Evolutionary conservation across 2,329 filamentous ascomycete species (phyloP).

Genomic region (Colletotrichum magnum): DNA sequence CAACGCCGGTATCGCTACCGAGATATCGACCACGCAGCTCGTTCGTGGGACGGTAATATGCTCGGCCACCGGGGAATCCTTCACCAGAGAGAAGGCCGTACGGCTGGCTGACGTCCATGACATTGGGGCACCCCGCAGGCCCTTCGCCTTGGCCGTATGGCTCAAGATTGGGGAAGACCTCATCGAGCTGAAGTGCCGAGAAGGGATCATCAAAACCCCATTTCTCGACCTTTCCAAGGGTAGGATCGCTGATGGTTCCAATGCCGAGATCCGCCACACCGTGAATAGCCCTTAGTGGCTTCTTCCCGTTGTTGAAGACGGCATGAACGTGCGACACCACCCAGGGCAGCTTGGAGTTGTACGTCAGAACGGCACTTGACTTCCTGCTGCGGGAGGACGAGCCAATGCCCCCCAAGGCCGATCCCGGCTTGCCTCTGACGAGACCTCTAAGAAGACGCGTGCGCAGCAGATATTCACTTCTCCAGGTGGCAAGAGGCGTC

Average conservation of each 20-base stretch:
- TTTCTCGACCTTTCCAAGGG: conserved; percentile 79
- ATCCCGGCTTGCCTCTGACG: conserved; percentile 82
- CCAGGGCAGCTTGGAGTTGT: conserved; percentile 86
- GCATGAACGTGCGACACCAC: conserved; percentile 86
- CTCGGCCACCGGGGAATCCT: conserved; percentile 85
- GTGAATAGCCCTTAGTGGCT: conserved; percentile 84
- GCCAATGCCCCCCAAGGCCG: conserved; percentile 65
- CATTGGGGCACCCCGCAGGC: conserved; percentile 83
- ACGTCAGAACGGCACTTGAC: conserved; percentile 82
- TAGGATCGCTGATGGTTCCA: conserved; percentile 87
- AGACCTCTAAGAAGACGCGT: conserved; percentile 88
- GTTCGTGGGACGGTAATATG: conserved; percentile 81
- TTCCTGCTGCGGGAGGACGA: conserved; percentile 70
- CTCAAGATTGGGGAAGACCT: conserved; percentile 79
- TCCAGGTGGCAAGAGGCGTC: conserved; percentile 89
- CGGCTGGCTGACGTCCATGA: conserved; percentile 90
- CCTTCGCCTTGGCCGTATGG: conserved; percentile 86
- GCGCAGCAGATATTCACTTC: conserved; percentile 93
- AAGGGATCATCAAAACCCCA: conserved; percentile 87
- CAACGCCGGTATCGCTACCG: conserved; percentile 70
- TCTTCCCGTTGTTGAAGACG: conserved; percentile 78
- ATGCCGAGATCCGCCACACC: conserved; percentile 84
- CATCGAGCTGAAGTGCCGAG: conserved; percentile 82
- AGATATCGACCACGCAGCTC: conserved; percentile 86
- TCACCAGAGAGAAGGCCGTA: conserved; percentile 90